A percentile compares a stretch with the other conserved stretches of the same genome.
phyloP scores from a whole-genome alignment of 2,329 filamentous ascomycete species.

The Ascochyta pisi region DNA sequence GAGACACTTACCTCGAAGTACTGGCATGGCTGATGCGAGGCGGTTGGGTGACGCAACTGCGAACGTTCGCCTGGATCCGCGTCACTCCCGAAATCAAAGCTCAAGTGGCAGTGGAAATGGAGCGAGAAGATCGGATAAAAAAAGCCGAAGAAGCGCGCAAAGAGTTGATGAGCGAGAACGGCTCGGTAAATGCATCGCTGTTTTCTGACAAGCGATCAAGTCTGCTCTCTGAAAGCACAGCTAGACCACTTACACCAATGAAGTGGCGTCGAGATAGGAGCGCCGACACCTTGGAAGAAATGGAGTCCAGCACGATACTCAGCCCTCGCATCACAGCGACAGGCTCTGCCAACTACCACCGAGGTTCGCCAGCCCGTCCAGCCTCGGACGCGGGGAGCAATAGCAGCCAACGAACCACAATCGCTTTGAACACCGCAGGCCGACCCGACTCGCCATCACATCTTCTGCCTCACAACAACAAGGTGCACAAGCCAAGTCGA shows the following conservation, averaged over 20 bases:
- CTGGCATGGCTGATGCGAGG: conserved; percentile 91
- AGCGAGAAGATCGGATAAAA: conserved; percentile 40
- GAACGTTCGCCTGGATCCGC: conserved; percentile 88
- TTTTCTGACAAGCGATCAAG: conserved; percentile 43
- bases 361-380: conserved; percentile 38
- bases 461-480: conserved; percentile 25
- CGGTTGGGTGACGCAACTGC: conserved; percentile 92
- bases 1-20: conserved; percentile 86
- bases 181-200: conserved; percentile 36
- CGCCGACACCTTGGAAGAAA: conserved; percentile 30
- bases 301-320: conserved; percentile 40
- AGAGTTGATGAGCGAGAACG: conserved; percentile 41
- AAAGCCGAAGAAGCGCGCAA: conserved; percentile 38
- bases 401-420: conserved; percentile 45
- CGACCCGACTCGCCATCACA: conserved; percentile 35
- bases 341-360: conserved; percentile 26
- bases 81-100: conserved; percentile 83
- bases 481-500: conserved; percentile 41
- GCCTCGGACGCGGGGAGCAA: conserved; percentile 46
- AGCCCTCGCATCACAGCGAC: conserved; percentile 31
- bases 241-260: conserved; percentile 40
- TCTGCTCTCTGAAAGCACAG: conserved; percentile 35
- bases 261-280: conserved; percentile 31
- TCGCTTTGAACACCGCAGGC: conserved; percentile 33
- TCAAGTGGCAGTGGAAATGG: conserved; percentile 78